Conservation (phyloP, 2,329 filamentous ascomycete species). For the Colletotrichum trifolii region DNA sequence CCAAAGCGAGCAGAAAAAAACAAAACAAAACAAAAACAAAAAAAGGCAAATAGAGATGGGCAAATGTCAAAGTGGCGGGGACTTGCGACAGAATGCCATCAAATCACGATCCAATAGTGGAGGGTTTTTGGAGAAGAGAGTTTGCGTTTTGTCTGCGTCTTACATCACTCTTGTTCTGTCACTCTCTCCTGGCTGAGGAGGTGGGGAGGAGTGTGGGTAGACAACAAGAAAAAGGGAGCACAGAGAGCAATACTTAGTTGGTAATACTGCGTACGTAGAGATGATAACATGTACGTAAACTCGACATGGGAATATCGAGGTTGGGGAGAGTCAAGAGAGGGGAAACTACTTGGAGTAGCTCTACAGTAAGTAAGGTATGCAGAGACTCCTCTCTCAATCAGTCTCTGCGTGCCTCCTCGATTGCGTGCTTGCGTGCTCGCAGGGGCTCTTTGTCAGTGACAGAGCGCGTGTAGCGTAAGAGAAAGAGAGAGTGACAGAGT, state of each 20-base stretch:
- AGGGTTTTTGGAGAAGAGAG: background rate
- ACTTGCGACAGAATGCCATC: conserved; percentile 17
- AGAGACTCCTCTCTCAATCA: no score
- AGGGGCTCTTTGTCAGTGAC: no score
- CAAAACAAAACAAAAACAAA: background rate
- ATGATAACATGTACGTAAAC: background rate
- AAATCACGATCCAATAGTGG: conserved; percentile 10
- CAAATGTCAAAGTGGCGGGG: conserved; percentile 22
- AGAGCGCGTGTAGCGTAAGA: no score
- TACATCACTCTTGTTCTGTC: background rate
- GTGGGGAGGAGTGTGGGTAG: conserved; percentile 16
- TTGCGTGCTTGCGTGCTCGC: no score
- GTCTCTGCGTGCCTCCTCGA: no score
- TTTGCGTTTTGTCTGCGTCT: background rate
- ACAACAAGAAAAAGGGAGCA: background rate
- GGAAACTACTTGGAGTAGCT: conserved; percentile 6
- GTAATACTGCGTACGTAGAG: background rate
- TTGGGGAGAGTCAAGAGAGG: no score
- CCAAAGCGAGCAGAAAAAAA: background rate
- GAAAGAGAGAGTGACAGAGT: no score
- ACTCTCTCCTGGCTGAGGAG: conserved; percentile 1
- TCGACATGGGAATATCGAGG: background rate
- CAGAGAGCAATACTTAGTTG: background rate
- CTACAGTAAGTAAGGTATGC: background rate
- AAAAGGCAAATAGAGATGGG: conserved; percentile 13